Evolutionary conservation across 2,329 filamentous ascomycete genomes (phyloP).

Genomic region (Coccinonectria pachysandricola): DNA sequence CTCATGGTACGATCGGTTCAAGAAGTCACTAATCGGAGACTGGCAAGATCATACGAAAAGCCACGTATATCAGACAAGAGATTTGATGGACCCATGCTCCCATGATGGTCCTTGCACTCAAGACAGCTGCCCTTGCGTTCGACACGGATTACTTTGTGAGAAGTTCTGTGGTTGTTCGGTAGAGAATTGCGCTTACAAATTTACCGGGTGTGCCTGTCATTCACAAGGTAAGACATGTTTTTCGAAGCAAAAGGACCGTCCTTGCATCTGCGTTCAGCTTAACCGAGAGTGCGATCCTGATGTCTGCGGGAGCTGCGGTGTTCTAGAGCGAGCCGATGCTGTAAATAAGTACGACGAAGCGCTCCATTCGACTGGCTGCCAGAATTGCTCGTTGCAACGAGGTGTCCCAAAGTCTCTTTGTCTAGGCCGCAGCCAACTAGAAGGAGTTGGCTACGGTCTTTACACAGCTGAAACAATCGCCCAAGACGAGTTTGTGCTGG

Average conservation of each 20-base stretch:
- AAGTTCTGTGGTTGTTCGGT: conserved; percentile 57
- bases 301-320: conserved; percentile 62
- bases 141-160: conserved; percentile 56
- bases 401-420: conserved; percentile 54
- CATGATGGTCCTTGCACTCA: conserved; percentile 58
- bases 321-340: conserved; percentile 57
- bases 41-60: conserved; percentile 46
- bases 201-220: conserved; percentile 57
- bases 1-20: conserved; percentile 46
- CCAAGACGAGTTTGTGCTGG: conserved; percentile 64
- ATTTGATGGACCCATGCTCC: conserved; percentile 53
- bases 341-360: conserved; percentile 50
- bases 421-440: conserved; percentile 59
- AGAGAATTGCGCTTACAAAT: conserved; percentile 50
- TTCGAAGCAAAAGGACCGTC: conserved; percentile 43
- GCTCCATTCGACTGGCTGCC: conserved; percentile 50
- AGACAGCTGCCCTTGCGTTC: conserved; percentile 52
- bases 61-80: conserved; percentile 45
- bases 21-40: conserved; percentile 42
- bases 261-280: conserved; percentile 61
- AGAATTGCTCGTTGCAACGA: conserved; percentile 63
- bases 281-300: conserved; percentile 75
- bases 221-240: conserved; percentile 48
- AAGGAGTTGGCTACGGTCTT: conserved; percentile 62
- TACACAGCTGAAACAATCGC: conserved; percentile 59